phyloP scores from a whole-genome alignment of 176 grass and related monocot species.

The Pharus latifolius region DNA sequence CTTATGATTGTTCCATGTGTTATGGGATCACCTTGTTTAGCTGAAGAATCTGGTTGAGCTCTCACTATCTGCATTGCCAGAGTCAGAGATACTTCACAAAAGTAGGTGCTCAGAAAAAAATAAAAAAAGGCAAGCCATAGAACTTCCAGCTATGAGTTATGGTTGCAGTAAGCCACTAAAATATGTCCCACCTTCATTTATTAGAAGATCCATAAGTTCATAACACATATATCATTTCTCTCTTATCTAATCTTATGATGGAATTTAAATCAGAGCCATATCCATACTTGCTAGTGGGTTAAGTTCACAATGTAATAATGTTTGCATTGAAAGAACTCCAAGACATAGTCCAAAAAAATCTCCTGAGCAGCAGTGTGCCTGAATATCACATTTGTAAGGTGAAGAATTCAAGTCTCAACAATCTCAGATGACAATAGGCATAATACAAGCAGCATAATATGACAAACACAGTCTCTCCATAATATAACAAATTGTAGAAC shows the following conservation, averaged over 20 bases:
- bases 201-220: neutral
- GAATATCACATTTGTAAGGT: neutral
- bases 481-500: neutral
- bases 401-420: neutral
- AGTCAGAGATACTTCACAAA: neutral
- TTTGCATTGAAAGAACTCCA: neutral
- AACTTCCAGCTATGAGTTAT: conserved; percentile 1
- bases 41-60: conserved; percentile 46
- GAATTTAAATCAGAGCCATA: neutral
- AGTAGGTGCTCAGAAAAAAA: neutral
- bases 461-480: neutral
- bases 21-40: conserved; percentile 69
- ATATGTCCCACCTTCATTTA: neutral
- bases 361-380: neutral
- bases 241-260: neutral
- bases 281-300: neutral
- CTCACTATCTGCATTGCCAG: conserved; percentile 60
- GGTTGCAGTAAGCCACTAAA: neutral
- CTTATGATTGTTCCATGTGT: conserved; percentile 51
- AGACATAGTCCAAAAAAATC: neutral
- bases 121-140: neutral
- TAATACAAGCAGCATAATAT: too few species aligned
- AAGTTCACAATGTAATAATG: neutral
- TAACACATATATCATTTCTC: neutral
- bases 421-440: neutral